phyloP scores from a whole-genome alignment of 371 early-diverging fungal genomes.

The Apophysomyces sp. region DNA sequence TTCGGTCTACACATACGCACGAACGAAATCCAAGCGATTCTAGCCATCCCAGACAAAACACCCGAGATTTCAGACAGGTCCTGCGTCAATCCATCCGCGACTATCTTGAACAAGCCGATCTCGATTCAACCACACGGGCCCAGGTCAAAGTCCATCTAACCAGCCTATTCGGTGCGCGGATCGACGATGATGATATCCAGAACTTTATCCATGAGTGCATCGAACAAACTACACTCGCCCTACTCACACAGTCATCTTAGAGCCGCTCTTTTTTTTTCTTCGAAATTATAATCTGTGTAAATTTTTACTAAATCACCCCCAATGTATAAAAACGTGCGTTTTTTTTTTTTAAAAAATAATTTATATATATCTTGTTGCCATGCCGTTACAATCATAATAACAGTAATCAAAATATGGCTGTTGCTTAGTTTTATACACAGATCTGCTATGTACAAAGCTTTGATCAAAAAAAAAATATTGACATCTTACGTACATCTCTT shows the following conservation, averaged over 20 bases:
- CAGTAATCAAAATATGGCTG: too few species aligned
- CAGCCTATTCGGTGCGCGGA: slow-evolving; percentile 18
- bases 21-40: not conserved
- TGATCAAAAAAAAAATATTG: too few species aligned
- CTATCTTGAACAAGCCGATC: slow-evolving; percentile 28
- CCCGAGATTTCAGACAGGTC: not conserved
- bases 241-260: slow-evolving; percentile 3
- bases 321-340: not conserved
- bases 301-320: not conserved
- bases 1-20: not conserved
- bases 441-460: too few species aligned
- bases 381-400: too few species aligned
- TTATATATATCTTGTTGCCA: not conserved
- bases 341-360: not conserved
- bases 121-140: slow-evolving; percentile 32
- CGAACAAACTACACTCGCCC: slow-evolving; percentile 27
- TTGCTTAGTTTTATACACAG: too few species aligned
- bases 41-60: not conserved
- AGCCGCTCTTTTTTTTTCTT: not conserved
- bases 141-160: slow-evolving; percentile 37
- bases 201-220: slow-evolving; percentile 24
- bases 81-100: slow-evolving; percentile 20
- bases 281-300: slow-evolving; percentile 1
- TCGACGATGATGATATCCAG: slow-evolving; percentile 17
- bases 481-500: too few species aligned